Conservation (phyloP, 1,284 basidiomycete species). For the Malassezia japonica region DNA sequence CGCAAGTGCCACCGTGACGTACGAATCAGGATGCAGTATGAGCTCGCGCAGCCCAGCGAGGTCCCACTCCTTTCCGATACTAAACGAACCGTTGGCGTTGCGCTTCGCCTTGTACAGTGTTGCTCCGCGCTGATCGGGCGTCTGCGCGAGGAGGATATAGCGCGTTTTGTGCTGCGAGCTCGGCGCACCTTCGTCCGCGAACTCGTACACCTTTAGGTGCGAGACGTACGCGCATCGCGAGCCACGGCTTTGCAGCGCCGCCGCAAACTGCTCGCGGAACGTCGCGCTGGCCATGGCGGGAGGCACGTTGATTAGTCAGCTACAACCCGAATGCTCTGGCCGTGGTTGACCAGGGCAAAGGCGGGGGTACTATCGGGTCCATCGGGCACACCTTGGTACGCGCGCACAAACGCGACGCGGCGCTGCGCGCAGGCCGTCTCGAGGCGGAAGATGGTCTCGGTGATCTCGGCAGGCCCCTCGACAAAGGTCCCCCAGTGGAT, state of each 20-base stretch:
- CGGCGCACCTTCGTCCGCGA: constrained; percentile 11
- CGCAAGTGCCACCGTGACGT: constrained; percentile 32
- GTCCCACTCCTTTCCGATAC: constrained; percentile 94
- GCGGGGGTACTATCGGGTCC: not conserved
- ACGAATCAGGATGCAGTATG: constrained; percentile 55
- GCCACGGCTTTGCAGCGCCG: constrained; percentile 33
- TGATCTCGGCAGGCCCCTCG: constrained; percentile 13
- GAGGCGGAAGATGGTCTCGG: constrained; percentile 7
- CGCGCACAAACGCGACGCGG: constrained; percentile 2
- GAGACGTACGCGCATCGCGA: constrained; percentile 39
- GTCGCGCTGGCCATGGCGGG: constrained; percentile 7
- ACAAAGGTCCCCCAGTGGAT: constrained; percentile 35
- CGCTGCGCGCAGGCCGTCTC: constrained; percentile 6
- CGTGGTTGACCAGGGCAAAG: constrained; percentile 18
- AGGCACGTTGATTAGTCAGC: not conserved
- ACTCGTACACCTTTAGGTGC: constrained; percentile 46
- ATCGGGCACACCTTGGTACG: not conserved
- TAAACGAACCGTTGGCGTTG: constrained; percentile 88
- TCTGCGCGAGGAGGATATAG: constrained; percentile 39
- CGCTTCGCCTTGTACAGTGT: constrained; percentile 75
- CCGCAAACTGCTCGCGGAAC: constrained; percentile 29
- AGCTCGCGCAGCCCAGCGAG: constrained; percentile 69
- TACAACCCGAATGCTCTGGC: constrained; percentile 7
- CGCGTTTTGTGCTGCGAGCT: constrained; percentile 31
- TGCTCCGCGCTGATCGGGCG: constrained; percentile 31